Evolutionary conservation across 139 green algal genomes (phyloP), one percentile per base, ranked within the genome.

Genomic region (Auxenochlorella pyrenoidosa): DNA sequence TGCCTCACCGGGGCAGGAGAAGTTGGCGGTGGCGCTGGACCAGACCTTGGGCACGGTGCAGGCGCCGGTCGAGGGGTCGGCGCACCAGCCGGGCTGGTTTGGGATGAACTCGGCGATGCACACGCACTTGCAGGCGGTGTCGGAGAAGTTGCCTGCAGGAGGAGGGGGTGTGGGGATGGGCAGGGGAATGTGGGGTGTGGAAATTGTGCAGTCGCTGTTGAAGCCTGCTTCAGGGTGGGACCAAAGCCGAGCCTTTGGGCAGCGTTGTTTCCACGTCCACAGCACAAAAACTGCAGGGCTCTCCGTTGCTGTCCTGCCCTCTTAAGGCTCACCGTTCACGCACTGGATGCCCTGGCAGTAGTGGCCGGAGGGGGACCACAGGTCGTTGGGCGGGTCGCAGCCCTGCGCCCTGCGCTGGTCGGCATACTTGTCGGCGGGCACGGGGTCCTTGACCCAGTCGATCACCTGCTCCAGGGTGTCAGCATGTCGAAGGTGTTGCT

Each of bases 41-140:
- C 44, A 83, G 40, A 88, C 75, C 58, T 88, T 88, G 84, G 84
- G 40, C 54, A 88, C 75, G 28, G 84, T 88, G 84, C 84, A 88
- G 84, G 84, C 84, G 15, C 41, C 32, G 59, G 82, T 86, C 21
- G 66, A 1, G 54, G 73, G 41, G 32, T 88, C 84, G 26, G 32
- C 13, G 84, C 84, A 88, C n/a, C 36, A 88, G 51, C 82, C 82
- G 26, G 82, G 66, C 82, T 79, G 66, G 66, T 36, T 65, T 43
- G 66, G 30, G 5, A 71, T 24, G 32, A 71, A 79, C 82, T 86
- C 82, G 32, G 66, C 66, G 43, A 66, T 44, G 83, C 83, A 87
- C 21, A n/a, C 36, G 70, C 83, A 87, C 16, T n/a, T 15, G 70
- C 83, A 87, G 70, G 83, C n/a, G 47, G 66, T 36, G 36, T 87